A percentile compares a stretch with the other conserved stretches of the same genome.
phyloP scores from a whole-genome alignment of 768 basidiomycete genomes.

The Kwoniella sp. region DNA sequence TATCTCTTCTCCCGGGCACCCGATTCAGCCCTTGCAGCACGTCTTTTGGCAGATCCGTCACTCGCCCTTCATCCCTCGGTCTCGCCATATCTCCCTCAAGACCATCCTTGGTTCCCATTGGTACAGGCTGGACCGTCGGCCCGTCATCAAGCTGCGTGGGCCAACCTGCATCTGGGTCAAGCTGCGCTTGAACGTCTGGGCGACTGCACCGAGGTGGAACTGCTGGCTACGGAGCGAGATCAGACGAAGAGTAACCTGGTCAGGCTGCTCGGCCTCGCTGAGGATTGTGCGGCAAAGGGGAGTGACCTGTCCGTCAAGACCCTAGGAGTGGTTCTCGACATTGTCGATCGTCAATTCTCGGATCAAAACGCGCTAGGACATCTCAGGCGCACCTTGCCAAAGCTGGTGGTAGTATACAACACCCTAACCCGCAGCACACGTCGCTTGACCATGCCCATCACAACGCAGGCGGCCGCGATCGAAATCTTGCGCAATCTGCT shows the following conservation, averaged over 20 bases:
- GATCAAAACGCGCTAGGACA: neutral
- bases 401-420: slow-evolving; percentile 1
- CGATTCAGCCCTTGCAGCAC: neutral
- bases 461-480: slow-evolving; percentile 3
- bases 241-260: slow-evolving; percentile 19
- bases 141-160: slow-evolving; percentile 17
- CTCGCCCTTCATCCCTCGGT: slow-evolving; percentile 19
- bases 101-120: slow-evolving; percentile 16
- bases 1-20: too few species aligned
- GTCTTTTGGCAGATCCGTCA: slow-evolving; percentile 6
- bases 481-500: slow-evolving; percentile 10
- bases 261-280: slow-evolving; percentile 10
- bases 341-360: slow-evolving; percentile 5
- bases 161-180: slow-evolving; percentile 11
- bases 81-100: slow-evolving; percentile 3
- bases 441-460: too few species aligned
- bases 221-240: slow-evolving; percentile 10
- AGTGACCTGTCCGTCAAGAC: neutral
- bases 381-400: slow-evolving; percentile 14
- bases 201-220: neutral
- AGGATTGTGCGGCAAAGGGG: neutral
- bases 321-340: slow-evolving; percentile 20
- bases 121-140: neutral
- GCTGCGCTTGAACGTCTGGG: slow-evolving; percentile 8
- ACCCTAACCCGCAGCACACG: too few species aligned